Evolutionary conservation across 176 grass and related monocot species (phyloP).

Genomic region (Cenchrus fungigraminus): DNA sequence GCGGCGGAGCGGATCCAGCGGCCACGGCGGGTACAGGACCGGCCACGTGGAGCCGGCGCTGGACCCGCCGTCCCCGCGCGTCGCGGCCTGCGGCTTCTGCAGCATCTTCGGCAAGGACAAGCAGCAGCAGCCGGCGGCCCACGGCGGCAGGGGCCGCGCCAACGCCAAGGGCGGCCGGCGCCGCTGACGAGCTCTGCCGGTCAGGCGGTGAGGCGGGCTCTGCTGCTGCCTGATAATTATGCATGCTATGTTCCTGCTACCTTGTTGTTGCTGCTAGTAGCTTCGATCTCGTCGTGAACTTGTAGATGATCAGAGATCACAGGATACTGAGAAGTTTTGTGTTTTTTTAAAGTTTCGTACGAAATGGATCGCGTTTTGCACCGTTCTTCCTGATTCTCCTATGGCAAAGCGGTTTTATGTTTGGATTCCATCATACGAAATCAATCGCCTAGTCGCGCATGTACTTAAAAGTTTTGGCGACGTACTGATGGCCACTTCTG

Average conservation of each 20-base stretch:
- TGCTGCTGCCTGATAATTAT: not conserved
- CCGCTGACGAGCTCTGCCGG: slow-evolving; percentile 4
- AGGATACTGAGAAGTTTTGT: not conserved
- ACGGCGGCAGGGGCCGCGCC: not conserved
- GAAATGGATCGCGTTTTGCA: slow-evolving; percentile 8
- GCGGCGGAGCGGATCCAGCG: slow-evolving; percentile 33
- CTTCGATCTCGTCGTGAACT: not conserved
- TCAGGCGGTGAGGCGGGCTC: not conserved
- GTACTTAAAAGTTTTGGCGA: not conserved
- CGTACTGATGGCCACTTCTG: not conserved
- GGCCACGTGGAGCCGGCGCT: slow-evolving; percentile 56
- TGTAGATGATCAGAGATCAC: not conserved
- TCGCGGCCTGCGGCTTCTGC: slow-evolving; percentile 80
- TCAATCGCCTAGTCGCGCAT: not conserved
- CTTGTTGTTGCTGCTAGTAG: not conserved
- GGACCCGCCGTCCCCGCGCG: slow-evolving; percentile 83
- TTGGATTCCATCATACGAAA: not conserved
- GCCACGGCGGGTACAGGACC: slow-evolving; percentile 62
- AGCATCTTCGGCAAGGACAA: slow-evolving; percentile 69
- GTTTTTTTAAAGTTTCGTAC: not conserved
- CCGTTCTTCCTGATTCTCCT: not conserved
- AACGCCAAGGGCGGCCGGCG: not conserved
- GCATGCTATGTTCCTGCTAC: not conserved
- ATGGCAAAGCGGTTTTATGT: not conserved
- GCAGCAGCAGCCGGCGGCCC: not conserved